Conservation (phyloP, 2,329 filamentous ascomycete genomes). For the Colletotrichum chlorophyti region DNA sequence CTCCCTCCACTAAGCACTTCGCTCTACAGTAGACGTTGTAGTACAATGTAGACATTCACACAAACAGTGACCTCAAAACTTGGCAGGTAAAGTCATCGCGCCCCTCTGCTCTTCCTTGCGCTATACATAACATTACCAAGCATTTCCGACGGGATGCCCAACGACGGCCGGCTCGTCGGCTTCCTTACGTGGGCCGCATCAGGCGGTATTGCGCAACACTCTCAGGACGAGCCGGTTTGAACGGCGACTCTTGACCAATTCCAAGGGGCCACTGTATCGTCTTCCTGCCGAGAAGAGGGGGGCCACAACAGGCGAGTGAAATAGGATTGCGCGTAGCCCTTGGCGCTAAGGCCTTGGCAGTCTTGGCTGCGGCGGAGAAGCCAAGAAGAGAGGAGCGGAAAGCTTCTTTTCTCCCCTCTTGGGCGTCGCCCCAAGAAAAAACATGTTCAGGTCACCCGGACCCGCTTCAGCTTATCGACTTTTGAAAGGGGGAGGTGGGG, state of each 20-base stretch:
- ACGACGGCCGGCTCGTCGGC: constrained; percentile 18
- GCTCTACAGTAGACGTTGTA: too few species aligned
- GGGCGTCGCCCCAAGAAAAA: constrained; percentile 19
- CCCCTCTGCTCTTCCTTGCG: too few species aligned
- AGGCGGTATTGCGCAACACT: constrained; percentile 26
- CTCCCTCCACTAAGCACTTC: too few species aligned
- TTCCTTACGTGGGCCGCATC: constrained; percentile 24
- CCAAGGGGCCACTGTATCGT: constrained; percentile 3
- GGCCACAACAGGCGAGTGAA: constrained; percentile 5
- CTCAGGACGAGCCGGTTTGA: constrained; percentile 23
- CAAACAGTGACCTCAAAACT: too few species aligned
- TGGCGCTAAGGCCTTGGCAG: constrained; percentile 25
- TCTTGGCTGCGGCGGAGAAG: constrained; percentile 29
- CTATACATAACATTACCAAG: background rate
- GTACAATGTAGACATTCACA: too few species aligned
- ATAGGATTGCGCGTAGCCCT: constrained; percentile 28
- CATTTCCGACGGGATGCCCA: too few species aligned
- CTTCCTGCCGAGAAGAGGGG: constrained; percentile 12
- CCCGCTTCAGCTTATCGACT: background rate
- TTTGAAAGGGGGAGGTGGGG: background rate
- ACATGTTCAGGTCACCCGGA: background rate
- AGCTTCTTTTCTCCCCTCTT: constrained; percentile 26
- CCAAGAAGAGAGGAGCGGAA: constrained; percentile 29
- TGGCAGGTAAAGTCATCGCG: too few species aligned
- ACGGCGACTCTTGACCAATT: constrained; percentile 21